These are phyloP conservation scores for Poronia punctata DNA, from an alignment of 495 filamentous ascomycete species.

Conservation along the genomic window DNA sequence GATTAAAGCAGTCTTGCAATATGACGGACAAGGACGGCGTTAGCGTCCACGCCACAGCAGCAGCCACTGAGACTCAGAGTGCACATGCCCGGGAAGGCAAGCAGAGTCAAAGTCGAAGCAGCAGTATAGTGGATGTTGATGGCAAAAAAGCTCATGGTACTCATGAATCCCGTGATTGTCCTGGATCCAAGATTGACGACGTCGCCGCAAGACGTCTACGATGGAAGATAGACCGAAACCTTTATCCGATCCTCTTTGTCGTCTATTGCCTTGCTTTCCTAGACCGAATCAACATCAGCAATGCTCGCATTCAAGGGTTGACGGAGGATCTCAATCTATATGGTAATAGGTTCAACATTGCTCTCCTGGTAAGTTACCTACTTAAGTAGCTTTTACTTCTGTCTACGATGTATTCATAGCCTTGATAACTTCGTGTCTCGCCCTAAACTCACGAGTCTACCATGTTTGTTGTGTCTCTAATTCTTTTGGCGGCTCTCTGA, in stretches of 20 bases:
- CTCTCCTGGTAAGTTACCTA: slow-evolving; percentile 42
- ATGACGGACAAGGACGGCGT: too few relatives aligned
- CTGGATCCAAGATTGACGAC: slow-evolving; percentile 11
- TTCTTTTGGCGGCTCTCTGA: not conserved
- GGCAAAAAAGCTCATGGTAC: not conserved
- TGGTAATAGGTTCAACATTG: slow-evolving; percentile 53
- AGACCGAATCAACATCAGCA: slow-evolving; percentile 55
- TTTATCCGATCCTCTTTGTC: slow-evolving; percentile 36
- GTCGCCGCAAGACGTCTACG: slow-evolving; percentile 23
- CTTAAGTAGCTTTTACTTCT: not conserved
- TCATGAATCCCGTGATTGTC: not conserved
- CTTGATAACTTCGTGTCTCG: too few relatives aligned
- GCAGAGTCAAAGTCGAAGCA: too few relatives aligned
- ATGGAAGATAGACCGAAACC: slow-evolving; percentile 30
- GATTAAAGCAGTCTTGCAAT: too few relatives aligned
- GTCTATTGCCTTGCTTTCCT: slow-evolving; percentile 40
- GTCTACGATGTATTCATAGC: too few relatives aligned
- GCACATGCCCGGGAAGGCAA: too few relatives aligned
- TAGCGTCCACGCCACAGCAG: too few relatives aligned
- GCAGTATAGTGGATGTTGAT: too few relatives aligned
- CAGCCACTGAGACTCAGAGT: too few relatives aligned
- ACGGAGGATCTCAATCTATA: slow-evolving; percentile 50
- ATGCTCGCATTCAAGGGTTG: slow-evolving; percentile 56
- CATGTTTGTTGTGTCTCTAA: too few relatives aligned
- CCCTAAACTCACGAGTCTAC: too few relatives aligned